Base-by-base conservation (phyloP, 768 basidiomycete species). In the Amylocystis lapponica region DNA sequence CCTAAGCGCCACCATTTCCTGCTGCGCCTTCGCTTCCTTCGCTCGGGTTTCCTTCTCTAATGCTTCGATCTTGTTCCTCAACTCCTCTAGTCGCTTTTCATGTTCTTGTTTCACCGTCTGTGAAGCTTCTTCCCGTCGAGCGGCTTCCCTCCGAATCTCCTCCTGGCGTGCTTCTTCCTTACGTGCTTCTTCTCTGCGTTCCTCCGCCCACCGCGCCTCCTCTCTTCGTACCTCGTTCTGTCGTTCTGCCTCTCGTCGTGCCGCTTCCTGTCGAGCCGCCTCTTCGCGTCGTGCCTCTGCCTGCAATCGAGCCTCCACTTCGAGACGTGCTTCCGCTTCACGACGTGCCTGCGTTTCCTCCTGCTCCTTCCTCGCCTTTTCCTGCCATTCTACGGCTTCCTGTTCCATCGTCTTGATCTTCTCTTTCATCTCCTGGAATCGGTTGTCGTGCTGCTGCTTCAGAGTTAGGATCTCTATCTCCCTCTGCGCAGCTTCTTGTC, bases 221-320 rank as follows among this genome's bases (percentile, higher is more conserved):
- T n/a, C n/a, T n/a, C n/a, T n/a, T n/a, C n/a, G n/a, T n/a, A n/a
- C n/a, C n/a, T n/a, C n/a, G n/a, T n/a, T n/a, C n/a, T n/a, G n/a
- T n/a, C n/a, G n/a, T 64, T 29, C 53, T 66, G 26, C 65, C 70
- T 13, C 55, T 64, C 10, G 68, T 66, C 5, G 69, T n/a, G 14
- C 32, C 14, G 32, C 14, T 33, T 33, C 32, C 32, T 13, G n/a
- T 33, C 14, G 32, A 6, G 32, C 32, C 6, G 19, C 32, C 32
- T 33, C 19, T 19, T 33, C 32, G 32, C 32, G 32, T n/a, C 14
- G 14, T 5, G 32, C 5, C 32, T 7, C n/a, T n/a, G n/a, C n/a
- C n/a, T n/a, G n/a, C n/a, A n/a, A n/a, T n/a, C n/a, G n/a, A n/a
- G n/a, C n/a, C n/a, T n/a, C n/a, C n/a, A n/a, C n/a, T n/a, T n/a